Evolutionary conservation across 2,329 filamentous ascomycete genomes (phyloP).

Genomic region (Colletotrichum limetticola): DNA sequence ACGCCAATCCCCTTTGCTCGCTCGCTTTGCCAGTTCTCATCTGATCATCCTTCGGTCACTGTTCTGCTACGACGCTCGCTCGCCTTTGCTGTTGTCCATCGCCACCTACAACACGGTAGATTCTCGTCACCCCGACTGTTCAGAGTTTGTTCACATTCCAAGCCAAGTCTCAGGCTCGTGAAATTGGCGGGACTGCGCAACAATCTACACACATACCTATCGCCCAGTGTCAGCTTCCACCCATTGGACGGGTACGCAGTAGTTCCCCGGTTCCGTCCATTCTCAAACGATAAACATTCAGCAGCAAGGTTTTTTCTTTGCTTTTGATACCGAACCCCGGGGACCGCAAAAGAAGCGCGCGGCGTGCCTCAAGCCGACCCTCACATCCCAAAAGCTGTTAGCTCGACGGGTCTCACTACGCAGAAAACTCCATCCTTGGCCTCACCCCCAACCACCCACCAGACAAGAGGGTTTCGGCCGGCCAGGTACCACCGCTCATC

Average conservation of each 20-base stretch:
- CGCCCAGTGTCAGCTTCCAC: background rate
- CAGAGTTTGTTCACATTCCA: slow-evolving; percentile 19
- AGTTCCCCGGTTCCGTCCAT: background rate
- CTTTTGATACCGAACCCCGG: slow-evolving; percentile 9
- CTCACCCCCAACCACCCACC: slow-evolving; percentile 28
- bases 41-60: slow-evolving; percentile 8
- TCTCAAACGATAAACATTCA: slow-evolving; percentile 3
- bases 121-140: background rate
- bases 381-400: background rate
- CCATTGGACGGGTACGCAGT: background rate
- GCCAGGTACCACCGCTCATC: slow-evolving; percentile 26
- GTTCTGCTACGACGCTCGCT: slow-evolving; percentile 21
- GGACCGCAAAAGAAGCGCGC: slow-evolving; percentile 1
- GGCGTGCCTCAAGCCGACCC: slow-evolving; percentile 5
- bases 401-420: slow-evolving; percentile 21
- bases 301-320: background rate
- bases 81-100: background rate
- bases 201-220: slow-evolving; percentile 28
- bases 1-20: slow-evolving; percentile 33
- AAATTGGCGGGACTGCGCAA: slow-evolving; percentile 14
- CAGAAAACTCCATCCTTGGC: slow-evolving; percentile 18
- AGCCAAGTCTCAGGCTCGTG: slow-evolving; percentile 10
- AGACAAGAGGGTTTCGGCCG: slow-evolving; percentile 22
- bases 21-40: background rate
- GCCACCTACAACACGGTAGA: background rate